Conservation (phyloP, 768 basidiomycete genomes). For the Leucosporidium yakuticum region DNA sequence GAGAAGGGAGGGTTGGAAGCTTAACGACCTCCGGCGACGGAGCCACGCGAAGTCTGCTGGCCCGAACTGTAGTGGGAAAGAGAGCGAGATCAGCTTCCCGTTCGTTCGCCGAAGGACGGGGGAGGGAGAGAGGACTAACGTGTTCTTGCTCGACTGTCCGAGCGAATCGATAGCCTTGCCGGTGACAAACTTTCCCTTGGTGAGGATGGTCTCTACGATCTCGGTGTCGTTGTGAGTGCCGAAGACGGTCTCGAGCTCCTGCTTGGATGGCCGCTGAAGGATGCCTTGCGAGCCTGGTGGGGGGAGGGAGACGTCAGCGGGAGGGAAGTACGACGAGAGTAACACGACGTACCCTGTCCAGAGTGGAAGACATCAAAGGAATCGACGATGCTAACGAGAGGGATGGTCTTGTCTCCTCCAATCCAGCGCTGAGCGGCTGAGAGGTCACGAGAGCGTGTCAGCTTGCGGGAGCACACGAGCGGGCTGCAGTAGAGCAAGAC, state of each 20-base stretch:
- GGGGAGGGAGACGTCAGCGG: not conserved
- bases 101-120: not conserved
- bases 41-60: not conserved
- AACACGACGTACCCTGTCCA: constrained; percentile 52
- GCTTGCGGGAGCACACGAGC: constrained; percentile 20
- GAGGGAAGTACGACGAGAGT: not conserved
- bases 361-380: constrained; percentile 68
- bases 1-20: not conserved
- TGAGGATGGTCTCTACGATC: constrained; percentile 56
- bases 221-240: constrained; percentile 61
- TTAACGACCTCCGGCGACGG: not conserved
- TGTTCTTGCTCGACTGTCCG: no score
- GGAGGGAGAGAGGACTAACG: no score
- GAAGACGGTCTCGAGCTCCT: constrained; percentile 71
- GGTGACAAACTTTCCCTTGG: constrained; percentile 58
- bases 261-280: constrained; percentile 67
- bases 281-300: constrained; percentile 56
- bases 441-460: not conserved
- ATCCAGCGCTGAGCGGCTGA: not conserved
- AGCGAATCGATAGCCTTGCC: not conserved
- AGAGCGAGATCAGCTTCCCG: no score
- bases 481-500: constrained; percentile 34
- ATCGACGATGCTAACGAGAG: constrained; percentile 71
- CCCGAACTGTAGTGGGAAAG: not conserved
- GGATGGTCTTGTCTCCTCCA: constrained; percentile 51